These are phyloP conservation scores for Botrytis hyacinthi DNA, from an alignment of 2,329 filamentous ascomycete genomes.

Conservation along the genomic window DNA sequence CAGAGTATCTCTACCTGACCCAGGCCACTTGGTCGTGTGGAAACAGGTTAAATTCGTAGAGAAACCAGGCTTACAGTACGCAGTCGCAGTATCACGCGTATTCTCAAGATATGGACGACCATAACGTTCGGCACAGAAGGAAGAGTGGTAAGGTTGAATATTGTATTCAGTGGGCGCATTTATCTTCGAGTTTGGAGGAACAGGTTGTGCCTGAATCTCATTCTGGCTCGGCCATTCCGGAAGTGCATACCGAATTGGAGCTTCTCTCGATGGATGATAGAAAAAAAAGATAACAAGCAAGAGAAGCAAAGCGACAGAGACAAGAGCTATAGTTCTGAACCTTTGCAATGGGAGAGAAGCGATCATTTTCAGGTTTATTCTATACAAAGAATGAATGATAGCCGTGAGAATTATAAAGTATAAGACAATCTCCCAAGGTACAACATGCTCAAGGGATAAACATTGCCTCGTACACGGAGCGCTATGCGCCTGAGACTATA, in stretches of 20 bases:
- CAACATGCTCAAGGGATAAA: not conserved
- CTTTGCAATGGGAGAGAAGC: not conserved
- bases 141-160: not conserved
- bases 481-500: not conserved
- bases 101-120: constrained; percentile 2
- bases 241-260: not conserved
- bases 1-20: not conserved
- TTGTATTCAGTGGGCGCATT: not conserved
- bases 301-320: not conserved
- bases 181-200: not conserved
- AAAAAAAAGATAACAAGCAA: not conserved
- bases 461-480: not conserved
- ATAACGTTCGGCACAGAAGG: constrained; percentile 4
- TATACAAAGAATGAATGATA: not conserved
- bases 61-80: not conserved
- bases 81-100: not conserved
- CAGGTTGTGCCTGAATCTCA: not conserved
- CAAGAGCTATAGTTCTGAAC: not conserved
- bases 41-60: not conserved
- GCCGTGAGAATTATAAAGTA: not conserved
- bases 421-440: not conserved
- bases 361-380: not conserved
- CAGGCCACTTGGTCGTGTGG: not conserved
- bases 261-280: not conserved
- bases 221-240: not conserved